Percentiles rank a stretch among this genome's conserved stretches.
These are phyloP conservation scores for Boletus rufocinnamomeus DNA, from an alignment of 768 basidiomycete genomes.

Conservation along the genomic window DNA sequence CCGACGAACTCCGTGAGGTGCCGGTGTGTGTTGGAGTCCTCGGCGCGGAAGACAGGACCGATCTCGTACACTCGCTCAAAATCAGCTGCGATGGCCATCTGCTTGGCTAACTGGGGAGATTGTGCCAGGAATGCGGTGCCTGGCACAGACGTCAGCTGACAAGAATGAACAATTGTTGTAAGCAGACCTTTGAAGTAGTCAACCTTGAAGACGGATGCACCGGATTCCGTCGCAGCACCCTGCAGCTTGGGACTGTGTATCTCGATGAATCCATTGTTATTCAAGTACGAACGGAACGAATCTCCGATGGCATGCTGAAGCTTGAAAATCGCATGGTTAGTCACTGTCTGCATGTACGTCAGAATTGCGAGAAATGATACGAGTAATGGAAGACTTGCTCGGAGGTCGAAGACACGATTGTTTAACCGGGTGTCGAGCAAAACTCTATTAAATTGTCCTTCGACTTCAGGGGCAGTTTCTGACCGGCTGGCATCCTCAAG, in stretches of 20 bases:
- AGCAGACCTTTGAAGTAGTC: conserved; percentile 88
- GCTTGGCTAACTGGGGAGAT: conserved; percentile 96
- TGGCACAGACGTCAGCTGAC: conserved; percentile 33
- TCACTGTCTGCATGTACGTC: conserved; percentile 65
- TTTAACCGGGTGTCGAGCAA: conserved; percentile 92
- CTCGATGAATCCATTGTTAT: conserved; percentile 77
- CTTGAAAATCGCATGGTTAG: conserved; percentile 95
- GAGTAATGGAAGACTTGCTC: conserved; percentile 51
- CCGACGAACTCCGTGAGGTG: conserved; percentile 99
- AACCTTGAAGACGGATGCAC: conserved; percentile 97
- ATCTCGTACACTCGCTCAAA: conserved; percentile 99
- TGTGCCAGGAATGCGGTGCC: conserved; percentile 93
- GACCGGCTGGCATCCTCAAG: conserved; percentile 90
- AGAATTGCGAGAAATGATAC: background rate
- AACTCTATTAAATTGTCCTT: conserved; percentile 73
- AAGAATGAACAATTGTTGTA: background rate
- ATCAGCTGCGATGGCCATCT: conserved; percentile 99
- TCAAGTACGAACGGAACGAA: conserved; percentile 83
- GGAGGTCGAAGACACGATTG: conserved; percentile 90
- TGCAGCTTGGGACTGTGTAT: conserved; percentile 98
- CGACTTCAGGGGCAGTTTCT: conserved; percentile 67
- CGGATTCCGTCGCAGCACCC: conserved; percentile 95
- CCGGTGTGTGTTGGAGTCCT: conserved; percentile 95
- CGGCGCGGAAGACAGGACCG: conserved; percentile 94
- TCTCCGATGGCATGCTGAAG: conserved; percentile 87